These are phyloP conservation scores for Marchantia polymorpha DNA, from an alignment of 225 moss, liverwort and hornwort species.

Conservation along the genomic window DNA sequence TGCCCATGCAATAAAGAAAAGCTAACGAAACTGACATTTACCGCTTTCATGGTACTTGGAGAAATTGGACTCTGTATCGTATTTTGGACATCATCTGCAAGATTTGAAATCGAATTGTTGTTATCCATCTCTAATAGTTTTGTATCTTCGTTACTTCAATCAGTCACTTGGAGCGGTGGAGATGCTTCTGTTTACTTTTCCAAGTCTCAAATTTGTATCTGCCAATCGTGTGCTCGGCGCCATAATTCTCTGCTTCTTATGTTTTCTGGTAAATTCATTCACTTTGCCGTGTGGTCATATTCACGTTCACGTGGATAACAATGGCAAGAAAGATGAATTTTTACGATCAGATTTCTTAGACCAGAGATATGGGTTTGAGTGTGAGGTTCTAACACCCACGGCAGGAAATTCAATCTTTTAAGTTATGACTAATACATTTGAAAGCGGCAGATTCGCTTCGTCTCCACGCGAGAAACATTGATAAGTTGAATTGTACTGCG, in stretches of 20 bases:
- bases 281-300: not conserved
- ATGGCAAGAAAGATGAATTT: too few species aligned
- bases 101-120: not conserved
- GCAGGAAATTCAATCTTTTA: too few species aligned
- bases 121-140: not conserved
- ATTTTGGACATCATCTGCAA: not conserved
- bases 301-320: not conserved
- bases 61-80: not conserved
- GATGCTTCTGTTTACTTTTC: conserved; percentile 85
- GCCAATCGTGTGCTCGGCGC: conserved; percentile 77
- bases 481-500: not conserved
- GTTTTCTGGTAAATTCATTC: conserved; percentile 32
- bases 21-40: not conserved
- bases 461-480: not conserved
- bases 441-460: not conserved
- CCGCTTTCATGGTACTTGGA: not conserved
- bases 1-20: not conserved
- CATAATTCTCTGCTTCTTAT: conserved; percentile 38
- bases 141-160: not conserved
- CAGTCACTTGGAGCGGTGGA: conserved; percentile 95
- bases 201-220: conserved; percentile 57
- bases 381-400: too few species aligned
- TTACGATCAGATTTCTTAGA: too few species aligned
- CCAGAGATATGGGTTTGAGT: too few species aligned
- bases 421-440: not conserved